Base-by-base conservation (phyloP, 2,329 filamentous ascomycete genomes). In the Byssothecium circinans region DNA sequence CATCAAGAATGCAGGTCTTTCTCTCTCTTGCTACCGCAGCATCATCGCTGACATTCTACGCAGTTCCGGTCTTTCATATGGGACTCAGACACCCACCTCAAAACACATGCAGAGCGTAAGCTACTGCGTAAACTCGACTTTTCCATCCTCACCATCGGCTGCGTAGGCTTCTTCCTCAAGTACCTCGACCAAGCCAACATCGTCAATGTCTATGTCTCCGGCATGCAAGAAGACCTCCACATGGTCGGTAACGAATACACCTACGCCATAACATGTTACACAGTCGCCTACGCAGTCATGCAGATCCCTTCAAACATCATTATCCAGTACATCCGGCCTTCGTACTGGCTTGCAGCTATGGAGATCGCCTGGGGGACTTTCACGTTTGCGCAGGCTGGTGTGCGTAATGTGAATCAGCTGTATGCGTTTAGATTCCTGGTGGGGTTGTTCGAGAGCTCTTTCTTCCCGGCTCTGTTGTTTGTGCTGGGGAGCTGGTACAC, bases 91-190 rank as follows among this genome's bases (percentile, higher is more conserved):
- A 45, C 50, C 14, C 50, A 53, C n/a, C 40, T 53, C 3, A 50
- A 53, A 36, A 41, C 50, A n/a, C 75, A 73, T 0, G 72, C 78
- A 46, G 76, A 80, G 54, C 69, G 75, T 3, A 62, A 65, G 29
- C 66, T 79, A 27, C 54, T 79, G 3, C 75, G 75, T 52, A 79
- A 79, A 53, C 59, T 79, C 17, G 77, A 79, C 54, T 61, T 67
- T 7, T 72, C 70, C 1, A 69, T 80, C 27, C 55, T 79, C 12
- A 75, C 75, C 0, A 76, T 78, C 58, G 37, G 44, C 14, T 53
- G 51, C 19, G 33, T 53, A 8, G 41, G 44, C 8, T 53, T 47
- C 30, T 46, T 46, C 15, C 36, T 53, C 22, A 53, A 53, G 15
- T 50, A 50, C 14, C 47, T 53, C 15, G 43, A 46, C 25, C 43